Conservation (phyloP, 1,284 basidiomycete species). For the Cystobasidium sp. region DNA sequence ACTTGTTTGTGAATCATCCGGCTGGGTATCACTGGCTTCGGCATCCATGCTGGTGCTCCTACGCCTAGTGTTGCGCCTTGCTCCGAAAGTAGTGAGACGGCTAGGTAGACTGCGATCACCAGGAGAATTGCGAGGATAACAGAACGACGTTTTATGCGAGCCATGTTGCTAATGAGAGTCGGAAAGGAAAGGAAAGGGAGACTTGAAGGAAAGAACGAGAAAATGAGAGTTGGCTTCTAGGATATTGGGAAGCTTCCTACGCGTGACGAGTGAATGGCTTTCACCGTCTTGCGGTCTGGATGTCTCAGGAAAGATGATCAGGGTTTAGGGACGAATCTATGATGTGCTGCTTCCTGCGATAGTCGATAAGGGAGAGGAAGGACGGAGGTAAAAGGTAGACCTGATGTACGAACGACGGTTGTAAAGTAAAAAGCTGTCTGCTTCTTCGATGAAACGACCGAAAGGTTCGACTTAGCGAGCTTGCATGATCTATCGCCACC, state of each 20-base stretch:
- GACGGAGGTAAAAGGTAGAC: too few relatives aligned
- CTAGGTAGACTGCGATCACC: constrained; percentile 25
- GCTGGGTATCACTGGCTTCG: constrained; percentile 9
- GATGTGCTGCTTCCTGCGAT: too few relatives aligned
- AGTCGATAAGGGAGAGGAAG: too few relatives aligned
- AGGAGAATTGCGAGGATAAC: constrained; percentile 19
- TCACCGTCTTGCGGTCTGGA: too few relatives aligned
- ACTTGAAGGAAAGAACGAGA: not conserved
- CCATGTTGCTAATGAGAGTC: not conserved
- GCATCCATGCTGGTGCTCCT: constrained; percentile 7
- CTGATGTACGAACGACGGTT: too few relatives aligned
- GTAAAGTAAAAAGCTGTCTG: too few relatives aligned
- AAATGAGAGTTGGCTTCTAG: not conserved
- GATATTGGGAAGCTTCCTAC: not conserved
- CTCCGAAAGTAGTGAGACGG: constrained; percentile 21
- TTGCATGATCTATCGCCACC: too few relatives aligned
- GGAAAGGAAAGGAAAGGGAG: not conserved
- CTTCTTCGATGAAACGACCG: too few relatives aligned
- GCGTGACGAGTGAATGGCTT: not conserved
- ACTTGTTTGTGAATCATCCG: not conserved
- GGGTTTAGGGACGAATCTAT: too few relatives aligned
- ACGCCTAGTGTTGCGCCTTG: constrained; percentile 8
- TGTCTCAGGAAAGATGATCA: too few relatives aligned
- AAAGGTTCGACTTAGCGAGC: too few relatives aligned
- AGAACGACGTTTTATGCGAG: constrained; percentile 16